Conservation (phyloP, 768 basidiomycete species). For the Podaxis sp. region DNA sequence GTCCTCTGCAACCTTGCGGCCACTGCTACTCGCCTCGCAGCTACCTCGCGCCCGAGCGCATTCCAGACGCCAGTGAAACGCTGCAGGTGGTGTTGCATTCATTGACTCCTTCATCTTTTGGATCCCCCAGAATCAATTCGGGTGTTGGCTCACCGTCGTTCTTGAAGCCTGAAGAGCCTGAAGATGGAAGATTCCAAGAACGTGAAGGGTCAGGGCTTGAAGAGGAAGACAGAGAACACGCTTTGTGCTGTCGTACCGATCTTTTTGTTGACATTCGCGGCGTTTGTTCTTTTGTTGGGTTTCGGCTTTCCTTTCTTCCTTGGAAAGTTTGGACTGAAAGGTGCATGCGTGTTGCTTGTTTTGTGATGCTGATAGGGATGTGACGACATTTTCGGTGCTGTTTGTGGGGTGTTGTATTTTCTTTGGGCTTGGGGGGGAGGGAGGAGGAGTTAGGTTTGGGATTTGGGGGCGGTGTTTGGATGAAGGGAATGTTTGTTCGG, state of each 20-base stretch:
- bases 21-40: neutral
- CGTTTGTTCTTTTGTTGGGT: neutral
- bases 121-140: neutral
- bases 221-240: neutral
- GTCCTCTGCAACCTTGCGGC: neutral
- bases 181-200: neutral
- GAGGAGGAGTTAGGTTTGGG: constrained; percentile 37
- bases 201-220: neutral
- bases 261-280: neutral
- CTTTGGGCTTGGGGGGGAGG: constrained; percentile 32
- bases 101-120: neutral
- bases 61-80: neutral
- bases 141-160: neutral
- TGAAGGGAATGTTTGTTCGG: constrained; percentile 23
- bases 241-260: neutral
- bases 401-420: constrained; percentile 29
- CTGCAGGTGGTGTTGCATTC: neutral
- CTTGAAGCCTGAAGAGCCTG: neutral
- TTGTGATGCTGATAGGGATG: constrained; percentile 7
- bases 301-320: neutral
- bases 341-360: neutral
- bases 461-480: constrained; percentile 41
- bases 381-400: constrained; percentile 32
- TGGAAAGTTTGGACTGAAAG: neutral
- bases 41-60: neutral